Percentiles rank a stretch among this genome's conserved stretches.
These are phyloP conservation scores for Onygena corvina DNA, from an alignment of 2,329 filamentous ascomycete species.

Conservation along the genomic window DNA sequence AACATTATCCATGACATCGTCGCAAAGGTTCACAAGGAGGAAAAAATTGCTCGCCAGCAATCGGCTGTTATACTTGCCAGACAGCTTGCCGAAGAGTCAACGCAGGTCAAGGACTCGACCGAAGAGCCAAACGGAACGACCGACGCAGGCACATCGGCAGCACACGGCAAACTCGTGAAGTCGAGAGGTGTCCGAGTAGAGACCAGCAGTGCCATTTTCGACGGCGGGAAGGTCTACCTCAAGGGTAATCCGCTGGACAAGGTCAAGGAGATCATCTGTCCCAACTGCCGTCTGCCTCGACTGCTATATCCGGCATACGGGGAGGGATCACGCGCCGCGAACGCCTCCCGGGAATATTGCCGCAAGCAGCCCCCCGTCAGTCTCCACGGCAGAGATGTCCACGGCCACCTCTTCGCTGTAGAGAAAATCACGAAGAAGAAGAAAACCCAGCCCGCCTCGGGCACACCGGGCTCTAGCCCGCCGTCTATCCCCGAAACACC, in stretches of 20 bases:
- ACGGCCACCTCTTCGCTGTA: conserved; percentile 40
- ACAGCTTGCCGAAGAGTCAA: conserved; percentile 32
- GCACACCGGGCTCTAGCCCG: conserved; percentile 28
- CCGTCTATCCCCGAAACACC: conserved; percentile 24
- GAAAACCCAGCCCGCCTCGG: conserved; percentile 27
- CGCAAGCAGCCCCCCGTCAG: conserved; percentile 47
- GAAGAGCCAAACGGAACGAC: conserved; percentile 23
- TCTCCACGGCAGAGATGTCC: conserved; percentile 49
- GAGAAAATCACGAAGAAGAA: conserved; percentile 38
- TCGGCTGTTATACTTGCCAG: conserved; percentile 35
- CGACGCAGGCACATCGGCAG: conserved; percentile 27
- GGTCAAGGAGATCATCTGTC: conserved; percentile 48
- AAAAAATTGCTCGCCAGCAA: conserved; percentile 49
- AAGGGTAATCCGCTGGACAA: conserved; percentile 49
- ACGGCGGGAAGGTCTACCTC: conserved; percentile 42
- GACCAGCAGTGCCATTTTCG: conserved; percentile 42
- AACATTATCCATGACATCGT: conserved; percentile 51
- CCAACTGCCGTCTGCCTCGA: conserved; percentile 48
- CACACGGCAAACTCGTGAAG: conserved; percentile 27
- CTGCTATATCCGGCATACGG: conserved; percentile 47
- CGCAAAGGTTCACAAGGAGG: conserved; percentile 46
- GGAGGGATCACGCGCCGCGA: conserved; percentile 38
- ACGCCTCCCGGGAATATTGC: conserved; percentile 46
- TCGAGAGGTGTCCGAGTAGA: conserved; percentile 30
- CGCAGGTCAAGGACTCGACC: conserved; percentile 22